A percentile compares a stretch with the other conserved stretches of the same genome.
phyloP scores from a whole-genome alignment of 23 red algal species.

The Chondrus crispus region DNA sequence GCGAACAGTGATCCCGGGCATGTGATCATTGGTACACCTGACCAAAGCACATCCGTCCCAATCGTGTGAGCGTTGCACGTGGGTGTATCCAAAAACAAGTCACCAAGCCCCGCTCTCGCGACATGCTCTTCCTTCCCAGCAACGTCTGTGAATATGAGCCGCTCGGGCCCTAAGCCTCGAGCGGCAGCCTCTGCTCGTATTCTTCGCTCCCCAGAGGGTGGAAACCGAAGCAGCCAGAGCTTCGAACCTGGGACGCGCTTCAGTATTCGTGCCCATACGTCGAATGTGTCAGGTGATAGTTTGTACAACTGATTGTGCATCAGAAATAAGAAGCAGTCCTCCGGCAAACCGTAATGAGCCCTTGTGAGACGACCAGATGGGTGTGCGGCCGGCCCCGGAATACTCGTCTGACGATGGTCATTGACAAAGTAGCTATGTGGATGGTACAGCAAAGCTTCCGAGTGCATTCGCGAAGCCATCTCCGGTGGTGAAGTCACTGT shows the following conservation, averaged over 20 bases:
- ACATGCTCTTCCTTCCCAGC: constrained; percentile 81
- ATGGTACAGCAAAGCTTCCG: constrained; percentile 70
- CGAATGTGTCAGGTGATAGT: constrained; percentile 68
- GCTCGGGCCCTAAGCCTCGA: constrained; percentile 47
- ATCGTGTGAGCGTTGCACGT: constrained; percentile 84
- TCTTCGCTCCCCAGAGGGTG: constrained; percentile 61
- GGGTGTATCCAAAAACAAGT: constrained; percentile 82
- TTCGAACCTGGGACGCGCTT: constrained; percentile 60
- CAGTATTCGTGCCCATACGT: constrained; percentile 75
- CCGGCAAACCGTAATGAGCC: constrained; percentile 68
- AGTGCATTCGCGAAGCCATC: constrained; percentile 47
- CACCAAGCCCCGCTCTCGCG: constrained; percentile 66
- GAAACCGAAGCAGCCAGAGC: constrained; percentile 79
- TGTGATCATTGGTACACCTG: constrained; percentile 76
- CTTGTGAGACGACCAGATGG: constrained; percentile 52
- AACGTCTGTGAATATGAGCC: constrained; percentile 80
- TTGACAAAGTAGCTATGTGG: constrained; percentile 88
- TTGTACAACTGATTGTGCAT: constrained; percentile 87
- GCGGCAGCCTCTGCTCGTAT: constrained; percentile 41
- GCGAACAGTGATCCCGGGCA: constrained; percentile 64
- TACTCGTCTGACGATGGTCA: constrained; percentile 71
- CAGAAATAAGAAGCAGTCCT: constrained; percentile 70
- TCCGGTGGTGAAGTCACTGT: constrained; percentile 68
- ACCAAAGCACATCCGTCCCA: constrained; percentile 80
- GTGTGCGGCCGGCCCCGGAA: neutral